Evolutionary conservation across 352 stramenopile species (phyloP), one percentile per base, ranked within the genome.

Genomic region (Phytopythium litorale): DNA sequence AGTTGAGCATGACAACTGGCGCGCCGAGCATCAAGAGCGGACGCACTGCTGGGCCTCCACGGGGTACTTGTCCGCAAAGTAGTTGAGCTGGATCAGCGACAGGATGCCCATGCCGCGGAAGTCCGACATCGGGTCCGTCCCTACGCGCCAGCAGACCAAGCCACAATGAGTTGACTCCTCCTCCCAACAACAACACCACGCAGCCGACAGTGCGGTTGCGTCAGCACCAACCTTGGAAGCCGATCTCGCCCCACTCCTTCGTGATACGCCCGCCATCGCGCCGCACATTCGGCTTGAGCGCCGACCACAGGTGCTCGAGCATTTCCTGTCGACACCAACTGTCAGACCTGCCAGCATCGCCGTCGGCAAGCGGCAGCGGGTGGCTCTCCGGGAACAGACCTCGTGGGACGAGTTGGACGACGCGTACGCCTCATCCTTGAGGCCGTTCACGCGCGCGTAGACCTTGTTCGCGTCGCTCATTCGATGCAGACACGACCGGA

Each of bases 161-260:
- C 0, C 40, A 46, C 7, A 11, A 16, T 21, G 15, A 21, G n/a
- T 48, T 7, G 28, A 49, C 33, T 12, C 33, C 33, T 5, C 33
- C 33, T 25, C 25, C 25, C 25, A 48, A 56, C 43, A 13, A 51
- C 37, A 48, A 56, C 43, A 13, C 45, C 37, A 25, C 1, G 5
- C 13, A 23, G 13, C 37, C 64, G 19, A 19, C 21, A 55, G 15
- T 5, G 4, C n/a, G 28, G 8, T 9, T n/a, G 43, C 7, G 7
- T 28, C 21, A 4, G n/a, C 7, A 40, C 53, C 2, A 58, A 91
- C 85, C 86, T 85, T 95, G 84, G 51, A 95, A 95, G 30, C 87
- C 87, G 53, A 95, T 94, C 45, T 95, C 87, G 33, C 81, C 82
- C 87, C 87, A 95, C 46, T 95, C 87, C 65, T 94, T 95, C 3